These are phyloP conservation scores for Evernia prunastri DNA, from an alignment of 495 filamentous ascomycete species.

Conservation along the genomic window DNA sequence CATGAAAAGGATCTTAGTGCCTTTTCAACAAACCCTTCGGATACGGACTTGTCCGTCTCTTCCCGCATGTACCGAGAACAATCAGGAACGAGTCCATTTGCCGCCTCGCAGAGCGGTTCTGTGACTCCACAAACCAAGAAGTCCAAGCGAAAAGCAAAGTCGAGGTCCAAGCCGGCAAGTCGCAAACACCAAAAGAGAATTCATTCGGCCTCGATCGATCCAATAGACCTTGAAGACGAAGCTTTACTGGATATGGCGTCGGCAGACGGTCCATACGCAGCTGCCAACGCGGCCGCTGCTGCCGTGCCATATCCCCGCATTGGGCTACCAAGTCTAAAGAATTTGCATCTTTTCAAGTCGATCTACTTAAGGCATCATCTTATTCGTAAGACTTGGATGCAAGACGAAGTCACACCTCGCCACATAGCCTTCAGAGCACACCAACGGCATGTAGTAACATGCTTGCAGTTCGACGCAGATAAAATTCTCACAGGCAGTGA, in stretches of 20 bases:
- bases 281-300: slow-evolving; percentile 70
- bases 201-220: slow-evolving; percentile 14
- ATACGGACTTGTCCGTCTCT: slow-evolving; percentile 39
- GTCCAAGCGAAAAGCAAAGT: slow-evolving; percentile 46
- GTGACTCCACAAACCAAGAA: slow-evolving; percentile 35
- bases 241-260: slow-evolving; percentile 22
- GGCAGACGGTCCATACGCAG: slow-evolving; percentile 73
- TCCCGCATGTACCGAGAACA: slow-evolving; percentile 10
- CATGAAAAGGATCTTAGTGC: slow-evolving; percentile 73
- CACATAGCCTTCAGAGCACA: slow-evolving; percentile 96
- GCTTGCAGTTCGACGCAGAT: slow-evolving; percentile 93
- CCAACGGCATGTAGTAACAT: slow-evolving; percentile 93
- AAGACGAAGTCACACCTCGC: slow-evolving; percentile 72
- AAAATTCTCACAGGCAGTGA: slow-evolving; percentile 98
- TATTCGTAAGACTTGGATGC: slow-evolving; percentile 87
- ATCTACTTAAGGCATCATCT: slow-evolving; percentile 87
- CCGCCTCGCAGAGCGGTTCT: slow-evolving; percentile 9
- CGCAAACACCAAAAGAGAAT: slow-evolving; percentile 32
- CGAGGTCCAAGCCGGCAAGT: slow-evolving; percentile 25
- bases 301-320: slow-evolving; percentile 77
- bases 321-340: slow-evolving; percentile 69
- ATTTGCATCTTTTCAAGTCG: slow-evolving; percentile 90
- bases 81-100: slow-evolving; percentile 3
- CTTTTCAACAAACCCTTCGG: slow-evolving; percentile 37
- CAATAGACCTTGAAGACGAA: slow-evolving; percentile 22